Evolutionary conservation across 257 asterid genomes (phyloP).

Genomic region (Gentiana straminea): DNA sequence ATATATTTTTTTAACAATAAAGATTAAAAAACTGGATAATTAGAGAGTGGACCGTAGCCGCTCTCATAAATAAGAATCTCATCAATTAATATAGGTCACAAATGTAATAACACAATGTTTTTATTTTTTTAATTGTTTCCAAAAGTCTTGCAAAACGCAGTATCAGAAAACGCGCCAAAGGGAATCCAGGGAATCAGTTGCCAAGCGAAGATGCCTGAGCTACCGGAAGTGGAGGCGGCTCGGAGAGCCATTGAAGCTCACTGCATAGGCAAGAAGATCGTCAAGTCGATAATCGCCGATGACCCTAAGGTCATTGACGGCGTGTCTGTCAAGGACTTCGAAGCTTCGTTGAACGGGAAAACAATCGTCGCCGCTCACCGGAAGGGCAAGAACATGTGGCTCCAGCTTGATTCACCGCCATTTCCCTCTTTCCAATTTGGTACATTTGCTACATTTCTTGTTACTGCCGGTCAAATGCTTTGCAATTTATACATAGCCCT

Average conservation of each 20-base stretch:
- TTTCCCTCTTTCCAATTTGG: conserved; percentile 95
- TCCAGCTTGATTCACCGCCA: conserved; percentile 88
- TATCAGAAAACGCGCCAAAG: conserved; percentile 9
- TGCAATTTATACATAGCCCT: conserved; percentile 1
- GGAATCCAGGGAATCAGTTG: not conserved
- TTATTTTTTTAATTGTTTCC: no score
- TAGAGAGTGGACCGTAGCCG: no score
- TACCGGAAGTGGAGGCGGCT: conserved; percentile 98
- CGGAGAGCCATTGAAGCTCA: conserved; percentile 74
- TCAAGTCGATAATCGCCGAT: conserved; percentile 53
- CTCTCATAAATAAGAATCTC: no score
- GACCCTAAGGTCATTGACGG: conserved; percentile 81
- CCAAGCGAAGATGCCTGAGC: conserved; percentile 73
- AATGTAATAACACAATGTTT: no score
- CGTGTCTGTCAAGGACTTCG: conserved; percentile 62
- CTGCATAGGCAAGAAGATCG: conserved; percentile 73
- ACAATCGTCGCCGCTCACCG: conserved; percentile 82
- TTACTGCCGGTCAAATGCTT: not conserved
- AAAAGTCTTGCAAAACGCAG: no score
- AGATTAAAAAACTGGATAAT: no score
- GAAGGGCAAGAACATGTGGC: conserved; percentile 98
- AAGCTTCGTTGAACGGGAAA: conserved; percentile 68
- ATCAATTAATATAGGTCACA: no score
- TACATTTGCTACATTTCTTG: conserved; percentile 12
- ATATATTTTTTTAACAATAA: no score